These are phyloP conservation scores for Claviceps fusiformis DNA, from an alignment of 2,329 filamentous ascomycete species.

Conservation along the genomic window DNA sequence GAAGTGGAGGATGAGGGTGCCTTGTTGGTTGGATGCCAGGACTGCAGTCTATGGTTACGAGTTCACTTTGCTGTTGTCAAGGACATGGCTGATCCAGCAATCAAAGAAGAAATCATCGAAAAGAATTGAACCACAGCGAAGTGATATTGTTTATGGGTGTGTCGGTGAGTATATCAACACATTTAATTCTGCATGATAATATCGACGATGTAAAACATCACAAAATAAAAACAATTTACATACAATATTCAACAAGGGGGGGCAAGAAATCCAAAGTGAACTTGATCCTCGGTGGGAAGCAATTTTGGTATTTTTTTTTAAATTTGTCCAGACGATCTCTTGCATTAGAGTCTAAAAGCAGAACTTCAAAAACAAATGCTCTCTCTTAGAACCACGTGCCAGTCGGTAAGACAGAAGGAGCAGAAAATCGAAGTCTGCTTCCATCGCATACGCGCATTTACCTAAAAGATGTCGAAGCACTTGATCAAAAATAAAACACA, in stretches of 20 bases:
- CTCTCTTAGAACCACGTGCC: slow-evolving; percentile 26
- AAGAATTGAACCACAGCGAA: neutral
- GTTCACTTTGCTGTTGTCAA: slow-evolving; percentile 48
- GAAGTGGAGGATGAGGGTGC: slow-evolving; percentile 44
- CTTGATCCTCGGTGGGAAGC: slow-evolving; percentile 18
- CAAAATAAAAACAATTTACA: neutral
- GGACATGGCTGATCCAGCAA: slow-evolving; percentile 11
- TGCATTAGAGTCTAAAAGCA: slow-evolving; percentile 43
- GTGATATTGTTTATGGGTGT: neutral
- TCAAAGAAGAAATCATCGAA: slow-evolving; percentile 5
- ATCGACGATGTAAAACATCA: neutral
- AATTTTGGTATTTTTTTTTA: slow-evolving; percentile 34
- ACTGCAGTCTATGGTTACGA: slow-evolving; percentile 53
- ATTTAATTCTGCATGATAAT: neutral
- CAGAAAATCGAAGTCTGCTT: slow-evolving; percentile 22
- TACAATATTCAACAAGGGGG: neutral
- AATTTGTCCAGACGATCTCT: slow-evolving; percentile 39
- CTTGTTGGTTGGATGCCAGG: slow-evolving; percentile 49
- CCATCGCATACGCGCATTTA: slow-evolving; percentile 26
- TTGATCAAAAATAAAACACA: slow-evolving; percentile 42
- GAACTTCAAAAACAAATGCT: slow-evolving; percentile 33
- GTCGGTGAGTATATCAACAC: neutral
- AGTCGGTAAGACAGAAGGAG: slow-evolving; percentile 24
- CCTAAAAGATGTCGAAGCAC: slow-evolving; percentile 35
- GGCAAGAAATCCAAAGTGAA: neutral